A percentile compares a stretch with the other conserved stretches of the same genome.
These are phyloP conservation scores for Kuraishia hungarica DNA, from an alignment of 805 yeast genomes.

Conservation along the genomic window DNA sequence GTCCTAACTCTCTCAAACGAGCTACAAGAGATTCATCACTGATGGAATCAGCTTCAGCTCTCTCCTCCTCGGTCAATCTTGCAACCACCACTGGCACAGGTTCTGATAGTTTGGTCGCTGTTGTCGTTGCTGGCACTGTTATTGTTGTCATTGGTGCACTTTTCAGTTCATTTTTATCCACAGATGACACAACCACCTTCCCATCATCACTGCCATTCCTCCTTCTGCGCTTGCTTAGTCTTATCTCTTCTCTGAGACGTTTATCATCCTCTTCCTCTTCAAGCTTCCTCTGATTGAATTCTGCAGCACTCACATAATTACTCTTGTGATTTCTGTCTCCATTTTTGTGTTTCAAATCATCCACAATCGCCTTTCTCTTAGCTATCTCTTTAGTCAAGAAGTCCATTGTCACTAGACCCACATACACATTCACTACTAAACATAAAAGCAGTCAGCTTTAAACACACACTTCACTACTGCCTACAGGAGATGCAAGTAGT, in stretches of 20 bases:
- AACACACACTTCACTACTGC: too few species aligned
- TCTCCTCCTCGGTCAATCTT: neutral
- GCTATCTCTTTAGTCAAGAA: slow-evolving; percentile 40
- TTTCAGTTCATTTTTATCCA: neutral
- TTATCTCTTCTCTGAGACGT: neutral
- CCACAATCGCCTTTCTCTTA: slow-evolving; percentile 27
- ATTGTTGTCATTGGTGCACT: neutral
- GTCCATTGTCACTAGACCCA: slow-evolving; percentile 37
- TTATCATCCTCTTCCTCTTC: neutral
- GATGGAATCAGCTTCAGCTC: neutral
- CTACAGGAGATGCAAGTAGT: too few species aligned
- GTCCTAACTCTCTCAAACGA: slow-evolving; percentile 4
- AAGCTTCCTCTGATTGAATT: slow-evolving; percentile 1
- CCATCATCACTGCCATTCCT: neutral
- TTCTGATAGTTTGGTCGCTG: neutral
- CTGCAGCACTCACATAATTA: slow-evolving; percentile 2
- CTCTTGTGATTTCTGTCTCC: neutral
- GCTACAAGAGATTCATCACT: neutral
- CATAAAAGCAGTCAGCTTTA: too few species aligned
- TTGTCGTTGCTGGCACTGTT: neutral
- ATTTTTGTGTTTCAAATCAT: neutral
- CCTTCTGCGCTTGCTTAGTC: slow-evolving; percentile 1
- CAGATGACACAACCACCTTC: too few species aligned
- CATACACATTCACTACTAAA: too few species aligned
- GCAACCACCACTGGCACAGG: neutral